Base-by-base conservation (phyloP, 2,329 filamentous ascomycete genomes). In the Podosphaera leucotricha region DNA sequence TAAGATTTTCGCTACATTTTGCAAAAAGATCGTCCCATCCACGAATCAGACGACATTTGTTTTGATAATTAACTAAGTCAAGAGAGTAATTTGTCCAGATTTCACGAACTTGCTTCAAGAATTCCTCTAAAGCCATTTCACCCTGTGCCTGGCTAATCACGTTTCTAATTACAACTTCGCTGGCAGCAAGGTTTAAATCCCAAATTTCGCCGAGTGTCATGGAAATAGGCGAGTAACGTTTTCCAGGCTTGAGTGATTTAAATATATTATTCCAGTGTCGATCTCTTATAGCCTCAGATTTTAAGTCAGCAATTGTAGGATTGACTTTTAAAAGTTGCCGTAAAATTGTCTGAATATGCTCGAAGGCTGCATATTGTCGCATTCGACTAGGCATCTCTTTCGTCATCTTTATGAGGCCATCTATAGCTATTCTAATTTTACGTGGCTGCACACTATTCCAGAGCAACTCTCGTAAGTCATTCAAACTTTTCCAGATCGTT, bases 301-400 rank as follows among this genome's bases (percentile, higher is more conserved):
- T 93, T 60, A 99, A 70, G 50, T 98, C 90, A 3, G 77, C 73
- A 2, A 99, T 69, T 28, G 94, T 69, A 10, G 78, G 69, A 57
- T 95, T 98, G 53, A 92, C 84, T 60, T 93, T 95, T 50, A 94
- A 70, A 41, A 92, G 71, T 49, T 86, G 78, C 38, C 85, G 80
- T 36, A 98, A 72, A 24, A 92, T 81, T 50, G 75, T 84, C 59
- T 98, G 92, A 35, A 98, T 85, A 57, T 98, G 87, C 61, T 98
- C 92, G 58, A 98, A 99, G n/a, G 92, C 92, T 53, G 92, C 87
- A 60, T 99, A 99, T 57, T 98, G 92, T 48, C 92, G 78, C 87
- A 98, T 95, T 47, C 90, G 78, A 61, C 85, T 93, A 0, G 92
- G 90, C 90, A 98, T 95, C 49, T 95, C 87, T 64, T 93, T 95